Evolutionary conservation across 225 moss, liverwort and hornwort species (phyloP).

Genomic region (Anthoceros angustus): DNA sequence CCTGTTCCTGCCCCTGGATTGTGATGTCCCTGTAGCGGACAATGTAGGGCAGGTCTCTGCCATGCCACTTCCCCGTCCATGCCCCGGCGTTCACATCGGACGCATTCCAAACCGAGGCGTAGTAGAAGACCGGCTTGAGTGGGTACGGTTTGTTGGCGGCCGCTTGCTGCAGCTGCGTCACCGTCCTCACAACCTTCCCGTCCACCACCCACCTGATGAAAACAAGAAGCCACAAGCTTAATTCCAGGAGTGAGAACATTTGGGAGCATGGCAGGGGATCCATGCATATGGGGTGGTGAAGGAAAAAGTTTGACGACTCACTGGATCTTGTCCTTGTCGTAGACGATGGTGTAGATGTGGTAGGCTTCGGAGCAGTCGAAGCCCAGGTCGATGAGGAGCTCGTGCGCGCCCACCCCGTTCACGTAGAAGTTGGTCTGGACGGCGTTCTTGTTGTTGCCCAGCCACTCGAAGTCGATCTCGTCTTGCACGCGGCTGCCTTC

Average conservation of each 20-base stretch:
- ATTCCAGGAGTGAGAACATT: neutral
- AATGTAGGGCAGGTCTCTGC: conserved; percentile 24
- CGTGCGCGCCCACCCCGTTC: conserved; percentile 26
- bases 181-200: conserved; percentile 22
- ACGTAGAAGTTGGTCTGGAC: conserved; percentile 54
- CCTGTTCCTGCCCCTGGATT: conserved; percentile 1
- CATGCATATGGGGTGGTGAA: neutral
- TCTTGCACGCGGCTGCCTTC: conserved; percentile 30
- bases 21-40: conserved; percentile 26
- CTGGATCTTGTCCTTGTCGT: conserved; percentile 16
- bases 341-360: conserved; percentile 34
- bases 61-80: conserved; percentile 46
- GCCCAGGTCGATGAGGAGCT: conserved; percentile 26
- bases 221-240: neutral
- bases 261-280: neutral
- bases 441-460: conserved; percentile 37
- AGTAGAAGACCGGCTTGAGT: conserved; percentile 22
- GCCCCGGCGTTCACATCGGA: conserved; percentile 22
- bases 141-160: conserved; percentile 12
- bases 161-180: neutral
- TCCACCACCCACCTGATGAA: conserved; percentile 27
- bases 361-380: conserved; percentile 33
- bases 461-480: conserved; percentile 43
- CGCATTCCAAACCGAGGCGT: conserved; percentile 43
- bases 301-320: neutral